Conservation (phyloP, 768 basidiomycete species). For the Lepiota venenata region DNA sequence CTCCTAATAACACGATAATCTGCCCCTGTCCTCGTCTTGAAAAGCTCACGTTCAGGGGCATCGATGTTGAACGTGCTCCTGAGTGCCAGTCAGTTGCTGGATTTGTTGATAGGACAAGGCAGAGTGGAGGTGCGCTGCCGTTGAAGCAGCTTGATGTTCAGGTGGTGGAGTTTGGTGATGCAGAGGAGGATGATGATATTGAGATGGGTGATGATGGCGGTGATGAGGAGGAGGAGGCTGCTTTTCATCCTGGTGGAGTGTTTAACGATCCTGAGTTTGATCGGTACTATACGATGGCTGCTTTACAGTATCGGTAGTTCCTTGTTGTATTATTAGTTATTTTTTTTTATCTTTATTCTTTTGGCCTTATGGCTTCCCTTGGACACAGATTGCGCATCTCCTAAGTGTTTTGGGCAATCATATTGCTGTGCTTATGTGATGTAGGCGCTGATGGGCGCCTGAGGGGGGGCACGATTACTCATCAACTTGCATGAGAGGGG, state of each 20-base stretch:
- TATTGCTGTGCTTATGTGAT: too few relatives aligned
- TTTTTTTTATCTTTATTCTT: constrained; percentile 3
- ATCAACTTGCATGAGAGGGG: too few relatives aligned
- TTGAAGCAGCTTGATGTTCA: constrained; percentile 17
- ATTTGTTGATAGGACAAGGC: constrained; percentile 30
- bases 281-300: constrained; percentile 21
- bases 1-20: constrained; percentile 20
- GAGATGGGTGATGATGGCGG: constrained; percentile 9
- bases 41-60: constrained; percentile 30
- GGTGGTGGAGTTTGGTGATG: constrained; percentile 19
- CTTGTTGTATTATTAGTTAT: constrained; percentile 6
- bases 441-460: too few relatives aligned
- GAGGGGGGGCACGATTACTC: too few relatives aligned
- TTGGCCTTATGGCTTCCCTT: not conserved
- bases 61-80: constrained; percentile 31
- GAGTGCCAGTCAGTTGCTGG: constrained; percentile 27
- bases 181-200: constrained; percentile 18
- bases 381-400: too few relatives aligned
- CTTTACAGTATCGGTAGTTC: constrained; percentile 7
- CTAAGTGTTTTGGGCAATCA: too few relatives aligned
- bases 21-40: constrained; percentile 32
- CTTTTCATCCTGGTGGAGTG: constrained; percentile 29
- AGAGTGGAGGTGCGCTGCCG: constrained; percentile 14
- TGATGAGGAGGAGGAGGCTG: constrained; percentile 14
- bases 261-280: constrained; percentile 37